Percentiles rank a stretch among this genome's conserved stretches.
Evolutionary conservation across 2,329 filamentous ascomycete genomes (phyloP).

Genomic region (Colletotrichum musicola): DNA sequence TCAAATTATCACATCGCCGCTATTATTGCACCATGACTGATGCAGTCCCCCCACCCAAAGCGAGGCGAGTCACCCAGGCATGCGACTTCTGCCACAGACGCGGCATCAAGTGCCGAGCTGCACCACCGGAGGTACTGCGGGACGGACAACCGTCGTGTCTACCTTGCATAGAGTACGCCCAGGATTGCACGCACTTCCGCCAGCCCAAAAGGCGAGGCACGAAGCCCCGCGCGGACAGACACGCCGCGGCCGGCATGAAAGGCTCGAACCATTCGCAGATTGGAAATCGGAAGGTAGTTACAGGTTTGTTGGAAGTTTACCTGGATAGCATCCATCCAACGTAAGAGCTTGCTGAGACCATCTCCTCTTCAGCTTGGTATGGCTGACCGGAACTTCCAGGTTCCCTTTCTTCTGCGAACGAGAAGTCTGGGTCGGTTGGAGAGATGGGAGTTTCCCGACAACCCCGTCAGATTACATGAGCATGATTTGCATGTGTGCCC

Average conservation of each 20-base stretch:
- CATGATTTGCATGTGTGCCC: slow-evolving; percentile 16
- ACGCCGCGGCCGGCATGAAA: neutral
- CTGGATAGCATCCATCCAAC: slow-evolving; percentile 14
- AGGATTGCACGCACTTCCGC: slow-evolving; percentile 11
- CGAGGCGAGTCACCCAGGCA: slow-evolving; percentile 18
- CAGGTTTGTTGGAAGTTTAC: slow-evolving; percentile 8
- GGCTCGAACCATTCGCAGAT: neutral
- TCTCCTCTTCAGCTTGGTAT: neutral
- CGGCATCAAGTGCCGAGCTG: slow-evolving; percentile 35
- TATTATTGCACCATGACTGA: neutral
- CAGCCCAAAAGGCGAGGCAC: slow-evolving; percentile 19
- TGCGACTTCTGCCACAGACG: slow-evolving; percentile 32
- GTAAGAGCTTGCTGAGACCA: neutral
- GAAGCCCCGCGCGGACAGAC: neutral
- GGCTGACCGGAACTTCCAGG: neutral
- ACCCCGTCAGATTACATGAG: neutral
- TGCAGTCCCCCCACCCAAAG: slow-evolving; percentile 2
- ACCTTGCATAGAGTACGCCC: neutral
- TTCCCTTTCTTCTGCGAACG: slow-evolving; percentile 14
- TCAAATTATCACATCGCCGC: neutral
- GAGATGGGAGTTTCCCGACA: neutral
- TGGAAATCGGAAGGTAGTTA: slow-evolving; percentile 4
- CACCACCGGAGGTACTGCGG: slow-evolving; percentile 3
- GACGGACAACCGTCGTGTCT: neutral
- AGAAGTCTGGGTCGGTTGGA: slow-evolving; percentile 20